These are phyloP conservation scores for Psilocybe azurescens DNA, from an alignment of 768 basidiomycete species.

Conservation along the genomic window DNA sequence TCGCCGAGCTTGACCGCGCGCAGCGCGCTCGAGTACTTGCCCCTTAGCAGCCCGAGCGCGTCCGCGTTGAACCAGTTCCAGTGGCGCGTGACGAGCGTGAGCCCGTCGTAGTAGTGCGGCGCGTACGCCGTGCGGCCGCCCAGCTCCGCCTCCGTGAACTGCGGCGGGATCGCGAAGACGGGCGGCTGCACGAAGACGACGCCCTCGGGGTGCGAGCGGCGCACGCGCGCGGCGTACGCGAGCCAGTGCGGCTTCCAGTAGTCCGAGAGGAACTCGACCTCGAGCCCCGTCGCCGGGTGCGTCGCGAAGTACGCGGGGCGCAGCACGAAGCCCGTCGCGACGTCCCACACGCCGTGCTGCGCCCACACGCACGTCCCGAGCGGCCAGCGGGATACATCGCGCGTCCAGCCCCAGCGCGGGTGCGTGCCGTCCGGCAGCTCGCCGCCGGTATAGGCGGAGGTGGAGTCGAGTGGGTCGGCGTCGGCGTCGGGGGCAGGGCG, in stretches of 20 bases:
- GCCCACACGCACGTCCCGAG: constrained; percentile 89
- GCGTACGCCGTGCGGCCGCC: constrained; percentile 76
- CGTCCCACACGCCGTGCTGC: constrained; percentile 88
- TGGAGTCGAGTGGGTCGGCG: too few relatives aligned
- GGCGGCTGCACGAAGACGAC: constrained; percentile 94
- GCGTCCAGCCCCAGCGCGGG: constrained; percentile 83
- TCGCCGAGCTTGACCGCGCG: constrained; percentile 79
- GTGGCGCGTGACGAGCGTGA: constrained; percentile 91
- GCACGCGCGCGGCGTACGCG: constrained; percentile 60
- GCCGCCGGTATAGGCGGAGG: constrained; percentile 28
- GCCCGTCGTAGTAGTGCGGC: constrained; percentile 93
- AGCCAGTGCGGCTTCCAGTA: constrained; percentile 82
- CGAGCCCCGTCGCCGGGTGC: constrained; percentile 43
- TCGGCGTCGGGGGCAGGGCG: background rate
- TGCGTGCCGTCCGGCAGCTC: constrained; percentile 64
- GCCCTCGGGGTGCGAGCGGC: constrained; percentile 74
- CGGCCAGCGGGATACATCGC: constrained; percentile 66
- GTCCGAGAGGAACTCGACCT: constrained; percentile 74
- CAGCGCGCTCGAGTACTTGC: constrained; percentile 59
- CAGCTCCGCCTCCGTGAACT: constrained; percentile 55
- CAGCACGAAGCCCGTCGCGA: constrained; percentile 67
- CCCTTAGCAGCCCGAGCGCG: constrained; percentile 88
- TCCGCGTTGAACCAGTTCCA: constrained; percentile 98
- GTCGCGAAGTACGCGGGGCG: constrained; percentile 76
- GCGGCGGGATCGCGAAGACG: constrained; percentile 84